Evolutionary conservation across 768 basidiomycete species (phyloP).

Genomic region (Lentinula sp.): DNA sequence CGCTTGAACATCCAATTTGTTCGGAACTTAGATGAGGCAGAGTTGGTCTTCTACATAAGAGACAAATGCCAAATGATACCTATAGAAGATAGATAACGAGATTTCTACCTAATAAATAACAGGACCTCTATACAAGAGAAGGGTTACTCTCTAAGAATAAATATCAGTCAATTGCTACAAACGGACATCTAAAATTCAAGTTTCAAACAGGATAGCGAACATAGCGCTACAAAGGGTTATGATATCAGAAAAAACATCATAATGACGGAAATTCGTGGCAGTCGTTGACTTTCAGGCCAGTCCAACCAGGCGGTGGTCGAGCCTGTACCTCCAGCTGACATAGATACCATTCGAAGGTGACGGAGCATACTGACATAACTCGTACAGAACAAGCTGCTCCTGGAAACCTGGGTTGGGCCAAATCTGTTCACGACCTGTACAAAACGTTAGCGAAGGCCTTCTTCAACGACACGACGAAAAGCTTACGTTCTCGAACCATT

Average conservation of each 20-base stretch:
- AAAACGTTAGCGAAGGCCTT: slow-evolving; percentile 4
- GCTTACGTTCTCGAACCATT: slow-evolving; percentile 51
- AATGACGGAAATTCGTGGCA: neutral
- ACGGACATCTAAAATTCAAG: too few relatives aligned
- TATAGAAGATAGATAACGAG: too few relatives aligned
- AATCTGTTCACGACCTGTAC: slow-evolving; percentile 64
- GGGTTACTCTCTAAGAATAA: too few relatives aligned
- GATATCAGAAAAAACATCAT: too few relatives aligned
- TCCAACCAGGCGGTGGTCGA: slow-evolving; percentile 43
- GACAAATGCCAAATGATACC: too few relatives aligned
- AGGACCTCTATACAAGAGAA: too few relatives aligned
- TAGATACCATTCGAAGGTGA: slow-evolving; percentile 59
- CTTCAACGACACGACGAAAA: neutral
- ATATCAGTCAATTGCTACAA: too few relatives aligned
- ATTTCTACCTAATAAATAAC: too few relatives aligned
- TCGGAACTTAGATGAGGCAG: too few relatives aligned
- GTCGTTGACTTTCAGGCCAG: slow-evolving; percentile 21
- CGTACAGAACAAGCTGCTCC: slow-evolving; percentile 72
- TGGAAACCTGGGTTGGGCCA: slow-evolving; percentile 79
- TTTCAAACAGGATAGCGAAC: too few relatives aligned
- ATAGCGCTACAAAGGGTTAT: neutral
- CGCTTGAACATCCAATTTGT: too few relatives aligned
- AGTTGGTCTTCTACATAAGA: too few relatives aligned
- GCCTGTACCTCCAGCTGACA: slow-evolving; percentile 52
- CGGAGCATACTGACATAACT: slow-evolving; percentile 65